phyloP scores from a whole-genome alignment of 805 yeast genomes.

The Candida insectorum region DNA sequence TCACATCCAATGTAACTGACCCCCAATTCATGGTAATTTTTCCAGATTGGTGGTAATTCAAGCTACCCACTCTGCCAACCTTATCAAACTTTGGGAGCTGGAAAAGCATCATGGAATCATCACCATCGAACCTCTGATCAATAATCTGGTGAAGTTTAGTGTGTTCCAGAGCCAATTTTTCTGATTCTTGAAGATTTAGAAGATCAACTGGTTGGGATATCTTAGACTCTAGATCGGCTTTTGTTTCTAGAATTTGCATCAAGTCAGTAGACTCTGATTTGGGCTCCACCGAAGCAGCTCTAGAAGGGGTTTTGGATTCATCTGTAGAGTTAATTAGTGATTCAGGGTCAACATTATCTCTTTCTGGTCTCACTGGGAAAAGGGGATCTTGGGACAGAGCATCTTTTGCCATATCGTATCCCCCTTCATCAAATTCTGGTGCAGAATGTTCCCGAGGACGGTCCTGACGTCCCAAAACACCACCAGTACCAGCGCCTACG shows the following conservation, averaged over 20 bases:
- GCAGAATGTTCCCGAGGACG: too few species aligned
- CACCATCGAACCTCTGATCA: too few species aligned
- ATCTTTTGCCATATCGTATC: slow-evolving; percentile 57
- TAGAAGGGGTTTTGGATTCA: slow-evolving; percentile 12
- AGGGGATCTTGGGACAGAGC: slow-evolving; percentile 51
- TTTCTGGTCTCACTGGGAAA: slow-evolving; percentile 69
- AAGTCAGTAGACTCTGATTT: slow-evolving; percentile 29
- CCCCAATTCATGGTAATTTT: slow-evolving; percentile 74
- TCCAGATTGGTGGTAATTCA: slow-evolving; percentile 83
- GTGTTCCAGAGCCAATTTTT: slow-evolving; percentile 30
- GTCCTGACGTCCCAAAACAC: too few species aligned
- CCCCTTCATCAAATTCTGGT: slow-evolving; percentile 37
- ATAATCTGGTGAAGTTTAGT: too few species aligned
- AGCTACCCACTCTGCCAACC: slow-evolving; percentile 66
- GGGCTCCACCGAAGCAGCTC: slow-evolving; percentile 9
- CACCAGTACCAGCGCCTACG: slow-evolving; percentile 4
- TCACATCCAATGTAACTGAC: slow-evolving; percentile 58
- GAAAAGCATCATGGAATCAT: slow-evolving; percentile 32
- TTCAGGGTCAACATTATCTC: slow-evolving; percentile 46
- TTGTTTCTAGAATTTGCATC: slow-evolving; percentile 19
- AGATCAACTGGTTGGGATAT: slow-evolving; percentile 24
- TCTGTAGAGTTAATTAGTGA: slow-evolving; percentile 17
- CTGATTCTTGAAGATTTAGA: slow-evolving; percentile 28
- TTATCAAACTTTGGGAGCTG: slow-evolving; percentile 43
- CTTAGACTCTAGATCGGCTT: slow-evolving; percentile 26